These are phyloP conservation scores for Xylaria acuta DNA, from an alignment of 495 filamentous ascomycete species.

Conservation along the genomic window DNA sequence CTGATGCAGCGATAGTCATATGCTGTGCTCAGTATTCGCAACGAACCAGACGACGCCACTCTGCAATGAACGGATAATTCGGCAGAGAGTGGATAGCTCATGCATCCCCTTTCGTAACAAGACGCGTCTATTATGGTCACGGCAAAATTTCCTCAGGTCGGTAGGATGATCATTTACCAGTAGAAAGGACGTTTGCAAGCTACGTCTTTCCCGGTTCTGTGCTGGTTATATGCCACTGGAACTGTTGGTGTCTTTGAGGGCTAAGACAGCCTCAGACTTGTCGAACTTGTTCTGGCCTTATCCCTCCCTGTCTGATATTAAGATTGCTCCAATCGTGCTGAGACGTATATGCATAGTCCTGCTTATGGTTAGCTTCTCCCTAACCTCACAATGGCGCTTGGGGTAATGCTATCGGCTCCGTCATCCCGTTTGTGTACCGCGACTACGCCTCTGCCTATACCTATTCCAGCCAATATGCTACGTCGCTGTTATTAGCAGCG, in stretches of 20 bases:
- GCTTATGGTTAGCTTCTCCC: not conserved
- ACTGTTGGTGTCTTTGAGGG: not conserved
- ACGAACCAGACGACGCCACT: not conserved
- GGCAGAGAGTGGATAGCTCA: slow-evolving; percentile 1
- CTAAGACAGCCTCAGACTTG: not conserved
- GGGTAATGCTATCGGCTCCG: not conserved
- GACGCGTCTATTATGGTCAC: not conserved
- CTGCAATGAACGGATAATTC: not conserved
- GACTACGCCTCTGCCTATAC: not conserved
- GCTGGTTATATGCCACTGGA: not conserved
- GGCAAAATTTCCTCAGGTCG: not conserved
- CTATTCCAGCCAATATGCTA: not conserved
- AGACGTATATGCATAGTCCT: not conserved
- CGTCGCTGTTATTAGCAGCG: not conserved
- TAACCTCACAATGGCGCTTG: not conserved
- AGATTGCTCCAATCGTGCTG: not conserved
- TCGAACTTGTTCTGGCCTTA: not conserved
- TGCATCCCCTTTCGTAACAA: not conserved
- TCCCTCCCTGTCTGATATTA: not conserved
- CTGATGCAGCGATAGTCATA: not conserved
- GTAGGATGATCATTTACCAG: not conserved
- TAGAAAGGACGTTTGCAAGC: not conserved
- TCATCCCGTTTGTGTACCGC: not conserved
- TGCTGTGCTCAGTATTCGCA: not conserved
- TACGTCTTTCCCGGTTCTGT: not conserved